phyloP scores from a whole-genome alignment of 148 eudicot genomes.

The Camellia sinensis region DNA sequence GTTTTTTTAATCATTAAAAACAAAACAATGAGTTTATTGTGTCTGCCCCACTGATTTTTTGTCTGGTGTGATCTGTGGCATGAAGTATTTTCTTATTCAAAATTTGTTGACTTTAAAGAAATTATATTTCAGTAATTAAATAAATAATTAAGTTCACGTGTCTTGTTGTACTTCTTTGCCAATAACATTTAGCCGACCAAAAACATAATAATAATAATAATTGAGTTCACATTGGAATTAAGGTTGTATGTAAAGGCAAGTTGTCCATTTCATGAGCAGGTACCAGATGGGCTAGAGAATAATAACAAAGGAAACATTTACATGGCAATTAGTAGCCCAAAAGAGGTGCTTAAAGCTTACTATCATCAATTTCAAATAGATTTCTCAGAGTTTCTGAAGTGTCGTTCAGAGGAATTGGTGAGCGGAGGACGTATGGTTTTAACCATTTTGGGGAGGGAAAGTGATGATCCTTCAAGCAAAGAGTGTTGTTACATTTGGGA shows the following conservation, averaged over 20 bases:
- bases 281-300: constrained; percentile 40
- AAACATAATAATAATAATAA: too few species aligned
- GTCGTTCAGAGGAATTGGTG: constrained; percentile 47
- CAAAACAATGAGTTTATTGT: too few species aligned
- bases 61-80: too few species aligned
- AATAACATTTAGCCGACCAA: too few species aligned
- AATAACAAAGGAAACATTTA: constrained; percentile 46
- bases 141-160: too few species aligned
- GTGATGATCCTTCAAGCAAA: constrained; percentile 34
- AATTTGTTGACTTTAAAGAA: too few species aligned
- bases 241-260: neutral
- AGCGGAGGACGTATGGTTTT: constrained; percentile 53
- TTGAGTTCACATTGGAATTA: too few species aligned
- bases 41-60: too few species aligned
- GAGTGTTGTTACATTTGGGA: constrained; percentile 50
- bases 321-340: constrained; percentile 44
- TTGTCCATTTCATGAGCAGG: constrained; percentile 16
- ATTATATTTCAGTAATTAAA: too few species aligned
- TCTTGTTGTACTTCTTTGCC: too few species aligned
- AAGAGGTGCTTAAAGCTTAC: constrained; percentile 43
- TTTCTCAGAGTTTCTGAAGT: constrained; percentile 35
- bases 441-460: constrained; percentile 48
- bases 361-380: constrained; percentile 49
- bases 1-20: too few species aligned
- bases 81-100: too few species aligned